Evolutionary conservation across 2,329 filamentous ascomycete species (phyloP), one percentile per base, ranked within the genome.

Genomic region (Gliomastix tumulicola): DNA sequence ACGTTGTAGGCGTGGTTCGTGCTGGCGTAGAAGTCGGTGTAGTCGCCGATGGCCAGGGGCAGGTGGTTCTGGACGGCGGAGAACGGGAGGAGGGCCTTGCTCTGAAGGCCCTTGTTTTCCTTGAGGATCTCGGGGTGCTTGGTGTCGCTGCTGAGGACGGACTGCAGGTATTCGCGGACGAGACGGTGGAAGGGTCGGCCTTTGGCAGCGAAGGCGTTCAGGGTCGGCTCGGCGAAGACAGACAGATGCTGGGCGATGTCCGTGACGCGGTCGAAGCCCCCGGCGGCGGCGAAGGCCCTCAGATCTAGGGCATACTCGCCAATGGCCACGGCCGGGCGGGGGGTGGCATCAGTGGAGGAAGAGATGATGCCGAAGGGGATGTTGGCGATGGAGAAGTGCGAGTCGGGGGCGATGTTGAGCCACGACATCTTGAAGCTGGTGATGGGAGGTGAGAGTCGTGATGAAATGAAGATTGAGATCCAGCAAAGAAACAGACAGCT

Each of bases 281-380:
- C 51, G 1, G 46, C 46, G 2, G 42, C 39, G 0, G 79, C 66
- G 44, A 88, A 86, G 1, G 65, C 66, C 33, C 72, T 69, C 11
- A 92, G 67, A 47, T 90, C 83, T 31, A 92, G 62, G 1, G 77
- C 83, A 57, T 84, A 65, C 21, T 80, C 71, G 34, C 85, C 86
- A 47, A 92, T 83, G 9, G 84, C 84, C 41, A 85, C 63, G 12
- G 83, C 85, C 9, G 79, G 71, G 20, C 79, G 79, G 3, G 70
- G 82, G 19, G 67, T 67, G 10, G 67, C 49, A 40, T 75, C 68
- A 6, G 66, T 57, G 4, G 68, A 44, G 1, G 82, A 82, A 21
- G 79, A 82, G 53, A 92, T 85, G 63, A 92, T 79, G 50, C 86
- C 86, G 51, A 90, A 90, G 2, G 86, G 86, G 37, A 92, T 82